Evolutionary conservation across 192 early-diverging fungal species (phyloP), one percentile per base, ranked within the genome.

Genomic region (Pilobolus umbonatus): DNA sequence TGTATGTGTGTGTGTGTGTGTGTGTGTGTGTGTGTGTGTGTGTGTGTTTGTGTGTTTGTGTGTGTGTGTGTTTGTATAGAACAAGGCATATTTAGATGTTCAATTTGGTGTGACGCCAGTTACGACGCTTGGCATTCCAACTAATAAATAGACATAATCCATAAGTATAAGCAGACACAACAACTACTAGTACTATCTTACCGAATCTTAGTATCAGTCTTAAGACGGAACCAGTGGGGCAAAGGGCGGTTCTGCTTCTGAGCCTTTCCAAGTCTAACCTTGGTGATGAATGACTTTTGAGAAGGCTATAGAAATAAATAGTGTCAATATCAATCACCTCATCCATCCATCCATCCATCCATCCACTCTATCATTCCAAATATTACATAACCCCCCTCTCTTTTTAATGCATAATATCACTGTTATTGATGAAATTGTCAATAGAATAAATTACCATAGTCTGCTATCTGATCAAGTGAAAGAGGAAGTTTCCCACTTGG

Each of bases 51-150:
- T n/a, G n/a, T n/a, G n/a, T n/a, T n/a, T n/a, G n/a, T n/a, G n/a
- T n/a, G n/a, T n/a, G n/a, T n/a, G n/a, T n/a, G n/a, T n/a, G n/a
- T n/a, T n/a, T n/a, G n/a, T n/a, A n/a, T n/a, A n/a, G n/a, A n/a
- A n/a, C n/a, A n/a, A n/a, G n/a, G n/a, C n/a, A n/a, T n/a, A 42
- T 34, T 93, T 95, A 98, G 67, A 96, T 72, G 80, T 89, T 88
- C 69, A 96, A 83, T 89, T 99, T 98, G 79, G 92, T 98, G 73
- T 91, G 90, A 81, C 97, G 90, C 97, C 97, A 99, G 90, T 98
- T 86, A 61, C 95, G 90, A 60, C 97, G 87, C 93, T 99, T 99
- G 70, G 92, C 84, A 86, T 96, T 99, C 89, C 95, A 99, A 64
- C 93, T 93, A 64, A n/a, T 31, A 28, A 39, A 60, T 48, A 55